Conservation (phyloP, 257 asterid genomes). For the Capsicum chinense region DNA sequence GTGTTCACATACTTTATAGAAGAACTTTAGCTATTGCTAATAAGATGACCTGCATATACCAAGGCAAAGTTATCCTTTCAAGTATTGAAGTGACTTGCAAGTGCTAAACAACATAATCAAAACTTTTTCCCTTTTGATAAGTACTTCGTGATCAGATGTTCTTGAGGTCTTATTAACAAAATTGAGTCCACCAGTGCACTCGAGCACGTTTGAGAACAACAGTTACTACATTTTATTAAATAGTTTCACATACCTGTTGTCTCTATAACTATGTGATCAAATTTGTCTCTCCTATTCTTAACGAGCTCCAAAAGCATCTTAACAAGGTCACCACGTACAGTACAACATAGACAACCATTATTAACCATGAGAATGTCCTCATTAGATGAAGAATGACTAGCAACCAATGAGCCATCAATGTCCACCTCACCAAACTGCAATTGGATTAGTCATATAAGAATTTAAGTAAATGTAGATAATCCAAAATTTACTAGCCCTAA, state of each 20-base stretch:
- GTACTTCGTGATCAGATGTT: neutral
- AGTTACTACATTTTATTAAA: conserved; percentile 8
- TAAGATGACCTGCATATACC: neutral
- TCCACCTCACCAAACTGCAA: conserved; percentile 99
- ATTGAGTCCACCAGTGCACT: neutral
- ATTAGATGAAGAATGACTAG: conserved; percentile 86
- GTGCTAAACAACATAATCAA: conserved; percentile 18
- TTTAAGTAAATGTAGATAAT: neutral
- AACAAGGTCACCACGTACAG: conserved; percentile 97
- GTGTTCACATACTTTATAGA: conserved; percentile 16
- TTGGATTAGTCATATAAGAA: neutral
- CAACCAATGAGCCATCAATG: conserved; percentile 92
- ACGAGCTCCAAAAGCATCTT: conserved; percentile 94
- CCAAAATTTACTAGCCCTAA: neutral
- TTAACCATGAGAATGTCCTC: conserved; percentile 95
- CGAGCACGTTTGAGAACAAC: neutral
- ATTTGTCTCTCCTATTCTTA: conserved; percentile 73
- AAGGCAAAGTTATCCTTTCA: neutral
- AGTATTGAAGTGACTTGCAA: neutral
- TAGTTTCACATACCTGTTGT: conserved; percentile 70
- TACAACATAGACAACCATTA: conserved; percentile 95
- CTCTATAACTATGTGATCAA: conserved; percentile 94
- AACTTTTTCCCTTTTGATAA: neutral
- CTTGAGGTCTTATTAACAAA: conserved; percentile 5
- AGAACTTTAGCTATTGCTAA: conserved; percentile 8